Evolutionary conservation across 768 basidiomycete species (phyloP).

Genomic region (Xerocomellus amylosporus): DNA sequence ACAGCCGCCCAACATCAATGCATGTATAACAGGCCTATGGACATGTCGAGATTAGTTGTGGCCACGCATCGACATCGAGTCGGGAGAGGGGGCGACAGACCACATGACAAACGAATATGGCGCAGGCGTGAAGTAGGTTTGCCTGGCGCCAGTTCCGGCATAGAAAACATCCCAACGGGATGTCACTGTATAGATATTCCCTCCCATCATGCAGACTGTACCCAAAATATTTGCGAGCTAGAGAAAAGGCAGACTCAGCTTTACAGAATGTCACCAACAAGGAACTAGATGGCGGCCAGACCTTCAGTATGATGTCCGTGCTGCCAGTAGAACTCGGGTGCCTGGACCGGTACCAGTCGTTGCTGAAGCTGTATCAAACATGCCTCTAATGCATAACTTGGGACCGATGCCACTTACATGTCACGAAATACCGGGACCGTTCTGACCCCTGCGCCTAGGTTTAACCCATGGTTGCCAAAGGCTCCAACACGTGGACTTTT

Average conservation of each 20-base stretch:
- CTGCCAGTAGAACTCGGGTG: no score
- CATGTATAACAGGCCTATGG: not conserved
- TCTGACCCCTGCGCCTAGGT: no score
- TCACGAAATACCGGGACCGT: not conserved
- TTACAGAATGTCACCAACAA: not conserved
- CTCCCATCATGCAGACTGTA: not conserved
- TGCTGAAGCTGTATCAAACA: not conserved
- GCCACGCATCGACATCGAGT: no score
- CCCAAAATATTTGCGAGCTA: not conserved
- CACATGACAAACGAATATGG: not conserved
- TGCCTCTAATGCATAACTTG: not conserved
- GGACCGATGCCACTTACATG: not conserved
- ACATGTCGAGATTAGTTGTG: not conserved
- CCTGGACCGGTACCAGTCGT: no score
- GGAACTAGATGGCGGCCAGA: not conserved
- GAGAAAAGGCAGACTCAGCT: not conserved
- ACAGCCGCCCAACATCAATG: not conserved
- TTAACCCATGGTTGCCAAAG: no score
- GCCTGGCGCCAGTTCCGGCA: not conserved
- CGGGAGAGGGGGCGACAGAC: not conserved
- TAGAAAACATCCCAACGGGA: not conserved
- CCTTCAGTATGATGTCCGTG: not conserved
- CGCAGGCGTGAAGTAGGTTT: not conserved
- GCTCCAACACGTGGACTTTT: not conserved
- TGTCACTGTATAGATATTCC: not conserved